These are phyloP conservation scores for Eimeria acervulina DNA, from an alignment of 169 alveolate species.

Conservation along the genomic window DNA sequence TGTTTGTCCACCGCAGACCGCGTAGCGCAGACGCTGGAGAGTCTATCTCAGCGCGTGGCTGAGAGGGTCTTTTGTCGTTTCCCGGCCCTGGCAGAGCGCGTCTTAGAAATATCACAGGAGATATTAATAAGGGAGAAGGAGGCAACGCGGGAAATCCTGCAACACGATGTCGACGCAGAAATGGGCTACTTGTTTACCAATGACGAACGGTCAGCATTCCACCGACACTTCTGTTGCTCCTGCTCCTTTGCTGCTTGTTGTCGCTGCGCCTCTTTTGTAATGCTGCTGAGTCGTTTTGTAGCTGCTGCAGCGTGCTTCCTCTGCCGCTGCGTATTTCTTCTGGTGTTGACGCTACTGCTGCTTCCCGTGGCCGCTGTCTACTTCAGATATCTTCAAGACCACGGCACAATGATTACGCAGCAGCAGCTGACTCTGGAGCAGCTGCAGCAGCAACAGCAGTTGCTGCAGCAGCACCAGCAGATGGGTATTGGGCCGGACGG, in stretches of 20 bases:
- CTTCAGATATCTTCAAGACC: slow-evolving; percentile 45
- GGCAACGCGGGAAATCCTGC: slow-evolving; percentile 92
- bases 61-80: slow-evolving; percentile 95
- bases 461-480: slow-evolving; percentile 77
- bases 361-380: not conserved
- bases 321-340: not conserved
- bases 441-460: slow-evolving; percentile 78
- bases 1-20: slow-evolving; percentile 78
- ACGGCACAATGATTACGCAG: slow-evolving; percentile 76
- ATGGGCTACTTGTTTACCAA: slow-evolving; percentile 96
- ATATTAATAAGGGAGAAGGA: slow-evolving; percentile 94
- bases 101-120: slow-evolving; percentile 89
- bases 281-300: not conserved
- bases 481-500: slow-evolving; percentile 72
- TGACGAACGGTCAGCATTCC: slow-evolving; percentile 87
- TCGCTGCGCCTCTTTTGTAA: not conserved
- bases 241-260: not conserved
- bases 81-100: slow-evolving; percentile 95
- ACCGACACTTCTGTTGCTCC: not conserved
- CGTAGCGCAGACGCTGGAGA: slow-evolving; percentile 93
- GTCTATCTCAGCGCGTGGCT: slow-evolving; percentile 95
- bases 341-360: not conserved
- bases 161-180: slow-evolving; percentile 94
- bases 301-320: not conserved
- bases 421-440: slow-evolving; percentile 80